A percentile compares a stretch with the other conserved stretches of the same genome.
Conservation (phyloP, 176 grass and related monocot genomes). For the Elaeis guineensis region DNA sequence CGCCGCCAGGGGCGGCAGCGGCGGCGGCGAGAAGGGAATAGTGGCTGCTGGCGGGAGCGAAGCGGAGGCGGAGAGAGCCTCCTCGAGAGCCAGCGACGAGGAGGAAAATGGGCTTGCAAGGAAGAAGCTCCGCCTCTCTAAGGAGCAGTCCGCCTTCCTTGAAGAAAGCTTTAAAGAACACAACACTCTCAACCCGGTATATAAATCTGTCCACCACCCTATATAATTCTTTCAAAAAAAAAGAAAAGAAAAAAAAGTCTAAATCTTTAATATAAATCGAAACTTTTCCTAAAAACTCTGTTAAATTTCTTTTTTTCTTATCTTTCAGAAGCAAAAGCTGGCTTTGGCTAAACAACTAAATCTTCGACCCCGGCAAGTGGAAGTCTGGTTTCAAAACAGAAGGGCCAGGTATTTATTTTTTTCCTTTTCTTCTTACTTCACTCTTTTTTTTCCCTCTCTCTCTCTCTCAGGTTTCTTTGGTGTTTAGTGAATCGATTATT, state of each 20-base stretch:
- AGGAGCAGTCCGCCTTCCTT: slow-evolving; percentile 15
- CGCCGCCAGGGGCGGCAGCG: neutral
- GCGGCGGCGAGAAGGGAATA: neutral
- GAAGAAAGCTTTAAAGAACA: slow-evolving; percentile 22
- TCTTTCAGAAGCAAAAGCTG: slow-evolving; percentile 17
- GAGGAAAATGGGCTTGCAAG: slow-evolving; percentile 10
- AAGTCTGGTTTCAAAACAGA: slow-evolving; percentile 22
- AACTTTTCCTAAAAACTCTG: no score
- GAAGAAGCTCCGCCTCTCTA: slow-evolving; percentile 17
- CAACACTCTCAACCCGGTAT: slow-evolving; percentile 17
- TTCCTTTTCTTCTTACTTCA: neutral
- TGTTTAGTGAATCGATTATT: no score
- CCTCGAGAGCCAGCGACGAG: slow-evolving; percentile 1
- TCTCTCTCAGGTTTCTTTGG: no score
- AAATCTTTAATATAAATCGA: no score
- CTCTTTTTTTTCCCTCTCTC: no score
- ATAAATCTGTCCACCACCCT: no score
- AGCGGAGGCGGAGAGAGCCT: neutral
- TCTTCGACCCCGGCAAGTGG: slow-evolving; percentile 15
- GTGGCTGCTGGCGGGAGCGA: no score
- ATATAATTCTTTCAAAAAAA: no score
- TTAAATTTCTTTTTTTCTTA: neutral
- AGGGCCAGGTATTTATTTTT: slow-evolving; percentile 1
- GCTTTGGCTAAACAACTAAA: slow-evolving; percentile 14
- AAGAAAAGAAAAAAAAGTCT: no score